These are phyloP conservation scores for Trichothecium sympodiale DNA, from an alignment of 2,329 filamentous ascomycete species.

Conservation along the genomic window DNA sequence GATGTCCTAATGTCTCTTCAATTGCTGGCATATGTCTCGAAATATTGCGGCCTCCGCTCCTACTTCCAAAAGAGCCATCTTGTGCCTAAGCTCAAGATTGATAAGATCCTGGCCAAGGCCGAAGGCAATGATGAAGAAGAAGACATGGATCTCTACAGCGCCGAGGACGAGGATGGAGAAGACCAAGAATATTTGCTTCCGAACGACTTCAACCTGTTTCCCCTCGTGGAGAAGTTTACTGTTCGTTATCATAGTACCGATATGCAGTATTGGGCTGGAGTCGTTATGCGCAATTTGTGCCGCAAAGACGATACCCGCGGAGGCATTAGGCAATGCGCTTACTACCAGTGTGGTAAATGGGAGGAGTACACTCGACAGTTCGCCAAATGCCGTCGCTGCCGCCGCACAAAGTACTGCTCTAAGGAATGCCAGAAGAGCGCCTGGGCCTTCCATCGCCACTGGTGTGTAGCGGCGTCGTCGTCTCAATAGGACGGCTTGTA, in stretches of 20 bases:
- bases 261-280: constrained; percentile 99
- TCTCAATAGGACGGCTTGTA: constrained; percentile 27
- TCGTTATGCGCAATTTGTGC: constrained; percentile 97
- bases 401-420: constrained; percentile 97
- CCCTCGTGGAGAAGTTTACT: constrained; percentile 95
- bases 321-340: constrained; percentile 92
- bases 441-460: constrained; percentile 96
- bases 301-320: constrained; percentile 92
- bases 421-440: constrained; percentile 99
- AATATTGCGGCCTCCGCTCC: constrained; percentile 90
- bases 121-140: constrained; percentile 53
- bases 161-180: constrained; percentile 46
- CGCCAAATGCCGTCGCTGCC: constrained; percentile 91
- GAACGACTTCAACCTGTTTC: constrained; percentile 97
- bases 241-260: constrained; percentile 89
- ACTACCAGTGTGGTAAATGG: constrained; percentile 98
- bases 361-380: constrained; percentile 95
- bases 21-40: constrained; percentile 91
- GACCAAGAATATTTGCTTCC: constrained; percentile 83
- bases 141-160: constrained; percentile 13
- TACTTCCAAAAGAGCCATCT: constrained; percentile 95
- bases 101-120: constrained; percentile 68
- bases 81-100: constrained; percentile 84
- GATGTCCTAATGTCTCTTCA: constrained; percentile 98
- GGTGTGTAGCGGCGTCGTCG: constrained; percentile 71